Conservation (phyloP, 306 rosid species). For the Canavalia gladiata region DNA sequence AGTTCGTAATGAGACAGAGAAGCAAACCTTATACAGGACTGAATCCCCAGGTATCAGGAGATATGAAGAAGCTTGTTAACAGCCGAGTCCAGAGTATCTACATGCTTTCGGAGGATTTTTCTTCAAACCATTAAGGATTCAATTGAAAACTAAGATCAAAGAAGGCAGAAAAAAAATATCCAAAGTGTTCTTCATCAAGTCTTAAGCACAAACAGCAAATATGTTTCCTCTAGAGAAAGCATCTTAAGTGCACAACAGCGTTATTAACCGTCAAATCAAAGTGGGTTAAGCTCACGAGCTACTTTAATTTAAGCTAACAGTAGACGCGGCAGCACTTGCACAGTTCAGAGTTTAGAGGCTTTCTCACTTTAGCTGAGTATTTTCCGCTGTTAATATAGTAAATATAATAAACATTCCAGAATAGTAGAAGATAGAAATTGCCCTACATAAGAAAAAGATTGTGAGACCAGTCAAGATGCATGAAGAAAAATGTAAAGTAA, state of each 20-base stretch:
- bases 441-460: neutral
- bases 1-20: slow-evolving; percentile 31
- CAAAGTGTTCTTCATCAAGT: slow-evolving; percentile 25
- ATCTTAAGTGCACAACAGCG: neutral
- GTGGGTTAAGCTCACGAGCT: neutral
- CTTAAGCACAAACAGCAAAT: neutral
- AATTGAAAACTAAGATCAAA: slow-evolving; percentile 35
- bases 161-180: slow-evolving; percentile 12
- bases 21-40: slow-evolving; percentile 36
- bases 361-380: neutral
- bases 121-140: slow-evolving; percentile 71
- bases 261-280: neutral
- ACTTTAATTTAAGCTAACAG: neutral
- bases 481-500: neutral
- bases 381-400: neutral
- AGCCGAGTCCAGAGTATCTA: slow-evolving; percentile 75
- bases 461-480: slow-evolving; percentile 4
- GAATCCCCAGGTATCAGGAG: slow-evolving; percentile 58
- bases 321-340: neutral
- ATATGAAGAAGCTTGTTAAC: slow-evolving; percentile 78
- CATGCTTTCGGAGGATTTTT: slow-evolving; percentile 76
- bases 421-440: neutral
- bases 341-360: neutral
- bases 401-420: slow-evolving; percentile 1
- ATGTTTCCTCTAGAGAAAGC: neutral